Base-by-base conservation (phyloP, 2,329 filamentous ascomycete genomes). In the Berkeleyomyces basicola region DNA sequence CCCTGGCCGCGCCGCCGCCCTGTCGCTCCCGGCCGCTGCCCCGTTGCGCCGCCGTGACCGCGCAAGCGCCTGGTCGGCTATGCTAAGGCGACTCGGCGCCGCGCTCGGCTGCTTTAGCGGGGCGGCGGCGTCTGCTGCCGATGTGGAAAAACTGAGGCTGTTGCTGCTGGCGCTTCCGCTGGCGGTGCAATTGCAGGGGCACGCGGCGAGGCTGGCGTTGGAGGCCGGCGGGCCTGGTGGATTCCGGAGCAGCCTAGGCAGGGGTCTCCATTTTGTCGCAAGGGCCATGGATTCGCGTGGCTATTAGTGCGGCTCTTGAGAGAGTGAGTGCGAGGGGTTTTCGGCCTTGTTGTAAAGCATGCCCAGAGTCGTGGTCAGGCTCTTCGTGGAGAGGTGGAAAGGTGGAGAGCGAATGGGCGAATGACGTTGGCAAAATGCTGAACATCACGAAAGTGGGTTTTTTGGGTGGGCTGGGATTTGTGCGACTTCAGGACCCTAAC, bases 251-350 rank as follows among this genome's bases (percentile, higher is more conserved):
- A 58, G 31, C 51, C 61, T 62, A 36, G 61, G 53, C 16, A 62
- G 36, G 16, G 49, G 31, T 57, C 42, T 62, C 61, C 61, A 62
- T 58, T 46, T 47, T 6, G 58, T 74, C 71, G 65, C 72, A 71
- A 58, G 44, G 16, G 51, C 70, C 71, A 61, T 71, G 58, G 31
- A 46, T 23, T 23, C 23, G 23, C 23, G 23, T 23, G 31, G 58
- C 31, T 59, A 16, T 39, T 55, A 14, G 16, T 55, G 23, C 33
- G 31, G 33, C 51, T 55, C 51, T 6, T 14, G 33, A 55, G 14
- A 37, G 33, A 55, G 11, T 7, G 36, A 14, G 11, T 39, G n/a
- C 33, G 14, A 23, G 46, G 46, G 31, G 31, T 55, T 6, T 4
- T 14, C 11, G 33, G 33, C 31, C 39, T 11, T 36, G 7, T n/a